Evolutionary conservation across 208 protist species (phyloP), one percentile per base, ranked within the genome.

Genomic region (Strigomonas oncopelti): DNA sequence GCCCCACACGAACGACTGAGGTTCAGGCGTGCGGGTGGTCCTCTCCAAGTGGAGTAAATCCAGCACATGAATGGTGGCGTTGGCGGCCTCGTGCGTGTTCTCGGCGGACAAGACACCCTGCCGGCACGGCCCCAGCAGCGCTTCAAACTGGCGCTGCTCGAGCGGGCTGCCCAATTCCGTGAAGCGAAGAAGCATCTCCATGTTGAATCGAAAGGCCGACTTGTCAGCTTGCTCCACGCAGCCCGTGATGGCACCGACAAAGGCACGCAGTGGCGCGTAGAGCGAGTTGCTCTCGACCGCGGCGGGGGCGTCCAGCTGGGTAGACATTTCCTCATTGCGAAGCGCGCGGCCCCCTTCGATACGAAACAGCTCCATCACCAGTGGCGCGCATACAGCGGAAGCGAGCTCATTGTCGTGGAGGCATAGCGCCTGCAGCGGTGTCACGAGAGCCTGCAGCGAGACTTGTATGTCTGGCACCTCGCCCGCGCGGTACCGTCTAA

Each of bases 401-500:
- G 92, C 88, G 32, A 91, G 48, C 1, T 25, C 58, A 1, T 66
- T 56, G 58, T 94, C 86, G 53, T 70, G 66, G 16, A 93, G 64
- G 38, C 78, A 87, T 1, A 96, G 67, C 42, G 80, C 74, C 71
- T 96, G 84, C 48, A 97, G 74, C 7, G 95, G 92, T 25, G 65
- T 63, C 13, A 97, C 65, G 18, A 97, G 77, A 18, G 89, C 85
- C 28, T 81, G 66, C 0, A 77, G 65, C 60, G 88, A 74, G 45
- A 96, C 80, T 65, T 94, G 83, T 52, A 96, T 81, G 51, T 97
- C 92, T 20, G 86, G 86, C 42, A 96, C 29, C 48, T 93, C 87
- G 52, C 87, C 92, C n/a, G 71, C 78, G 8, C 71, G 34, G 74
- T 91, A 87, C 18, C 25, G 62, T 16, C 72, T 63, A 59, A 78